Percentiles rank a stretch among this genome's conserved stretches.
These are phyloP conservation scores for Rhododendron ferrugineum DNA, from an alignment of 148 eudicot species.

Conservation along the genomic window DNA sequence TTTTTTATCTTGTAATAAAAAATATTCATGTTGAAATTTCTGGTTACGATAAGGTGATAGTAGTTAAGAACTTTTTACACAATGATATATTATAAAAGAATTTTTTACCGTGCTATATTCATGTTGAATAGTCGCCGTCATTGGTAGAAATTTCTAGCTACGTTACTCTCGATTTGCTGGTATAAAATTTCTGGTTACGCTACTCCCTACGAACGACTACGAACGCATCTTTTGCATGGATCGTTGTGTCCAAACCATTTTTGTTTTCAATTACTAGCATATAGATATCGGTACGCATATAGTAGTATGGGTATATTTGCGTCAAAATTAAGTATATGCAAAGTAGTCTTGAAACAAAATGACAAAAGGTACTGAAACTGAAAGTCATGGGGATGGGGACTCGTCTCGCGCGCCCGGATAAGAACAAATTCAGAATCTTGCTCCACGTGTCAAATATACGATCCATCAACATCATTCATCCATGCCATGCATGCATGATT, in stretches of 20 bases:
- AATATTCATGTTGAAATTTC: not conserved
- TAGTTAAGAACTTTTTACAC: no score
- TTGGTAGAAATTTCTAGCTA: no score
- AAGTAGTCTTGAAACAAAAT: not conserved
- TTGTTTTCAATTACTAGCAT: no score
- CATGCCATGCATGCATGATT: not conserved
- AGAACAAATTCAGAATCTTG: constrained; percentile 7
- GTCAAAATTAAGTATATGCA: not conserved
- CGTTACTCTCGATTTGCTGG: no score
- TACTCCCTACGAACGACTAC: not conserved
- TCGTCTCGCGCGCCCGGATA: constrained; percentile 8
- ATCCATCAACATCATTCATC: not conserved
- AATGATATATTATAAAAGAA: not conserved
- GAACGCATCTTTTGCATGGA: not conserved
- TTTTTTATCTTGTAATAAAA: not conserved
- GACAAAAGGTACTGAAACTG: not conserved
- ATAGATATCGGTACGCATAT: no score
- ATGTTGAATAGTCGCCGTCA: no score
- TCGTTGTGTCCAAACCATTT: not conserved
- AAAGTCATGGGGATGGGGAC: not conserved
- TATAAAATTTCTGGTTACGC: not conserved
- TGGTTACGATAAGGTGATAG: no score
- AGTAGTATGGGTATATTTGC: not conserved
- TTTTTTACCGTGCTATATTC: no score
- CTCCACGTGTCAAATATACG: not conserved